Percentiles rank a stretch among this genome's conserved stretches.
phyloP scores from a whole-genome alignment of 306 rosid genomes.

The Quercus variabilis region DNA sequence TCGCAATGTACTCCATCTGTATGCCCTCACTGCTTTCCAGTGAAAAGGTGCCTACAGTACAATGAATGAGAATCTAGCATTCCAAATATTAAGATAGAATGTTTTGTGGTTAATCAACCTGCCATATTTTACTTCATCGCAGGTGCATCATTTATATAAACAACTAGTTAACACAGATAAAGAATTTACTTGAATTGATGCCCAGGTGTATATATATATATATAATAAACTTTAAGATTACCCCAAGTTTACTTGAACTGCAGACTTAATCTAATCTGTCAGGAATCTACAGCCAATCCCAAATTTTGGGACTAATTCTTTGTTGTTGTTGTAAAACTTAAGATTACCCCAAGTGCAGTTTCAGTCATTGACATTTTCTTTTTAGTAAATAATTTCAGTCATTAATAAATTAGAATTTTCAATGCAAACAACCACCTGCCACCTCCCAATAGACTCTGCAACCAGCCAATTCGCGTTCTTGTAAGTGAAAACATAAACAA shows the following conservation, averaged over 20 bases:
- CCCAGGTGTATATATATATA: not conserved
- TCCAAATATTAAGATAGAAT: conserved; percentile 1
- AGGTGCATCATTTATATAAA: not conserved
- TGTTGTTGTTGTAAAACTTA: not conserved
- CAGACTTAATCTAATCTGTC: no score
- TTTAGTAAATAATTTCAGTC: no score
- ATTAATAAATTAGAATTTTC: not conserved
- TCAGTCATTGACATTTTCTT: no score
- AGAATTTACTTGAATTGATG: not conserved
- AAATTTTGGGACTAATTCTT: no score
- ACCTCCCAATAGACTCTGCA: not conserved
- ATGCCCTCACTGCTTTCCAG: conserved; percentile 78
- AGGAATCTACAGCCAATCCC: no score
- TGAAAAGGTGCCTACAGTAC: conserved; percentile 37
- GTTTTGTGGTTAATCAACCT: not conserved
- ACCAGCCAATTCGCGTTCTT: not conserved
- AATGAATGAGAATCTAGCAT: conserved; percentile 45
- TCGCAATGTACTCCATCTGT: conserved; percentile 73
- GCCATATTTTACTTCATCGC: not conserved
- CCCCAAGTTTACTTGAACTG: not conserved
- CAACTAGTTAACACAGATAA: not conserved
- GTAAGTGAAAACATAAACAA: not conserved
- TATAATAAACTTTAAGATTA: not conserved
- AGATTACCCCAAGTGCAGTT: not conserved
- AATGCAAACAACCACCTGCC: not conserved